Base-by-base conservation (phyloP, 257 asterid species). In the Euphrasia confusa region DNA sequence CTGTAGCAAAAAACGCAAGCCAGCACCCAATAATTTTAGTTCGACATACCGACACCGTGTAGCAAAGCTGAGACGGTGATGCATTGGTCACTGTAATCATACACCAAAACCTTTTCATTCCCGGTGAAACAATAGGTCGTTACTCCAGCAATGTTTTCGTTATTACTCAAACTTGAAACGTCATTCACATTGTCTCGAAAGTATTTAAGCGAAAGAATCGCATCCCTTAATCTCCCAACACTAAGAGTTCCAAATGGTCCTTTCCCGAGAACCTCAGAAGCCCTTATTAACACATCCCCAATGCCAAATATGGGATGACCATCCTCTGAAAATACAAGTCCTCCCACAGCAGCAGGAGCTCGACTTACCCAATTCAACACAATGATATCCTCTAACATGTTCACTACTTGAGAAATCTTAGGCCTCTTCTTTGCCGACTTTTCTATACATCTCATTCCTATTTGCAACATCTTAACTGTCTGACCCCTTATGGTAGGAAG, bases 171-270 rank as follows among this genome's bases (percentile, higher is more conserved):
- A n/a, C n/a, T n/a, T n/a, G n/a, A n/a, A n/a, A n/a, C n/a, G n/a
- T n/a, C n/a, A n/a, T n/a, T n/a, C n/a, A n/a, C n/a, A n/a, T n/a
- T n/a, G n/a, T n/a, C n/a, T n/a, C n/a, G n/a, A n/a, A n/a, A n/a
- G n/a, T n/a, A n/a, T n/a, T n/a, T n/a, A n/a, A n/a, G n/a, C n/a
- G 50, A 5, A 9, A 49, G 28, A 52, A 0, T 24, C 6, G 37
- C 58, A 10, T 68, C 58, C 59, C 4, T 74, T 52, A 71, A 30
- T 55, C 77, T 64, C 75, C n/a, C n/a, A n/a, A n/a, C n/a, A n/a
- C n/a, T n/a, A n/a, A n/a, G n/a, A n/a, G n/a, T n/a, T n/a, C n/a
- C n/a, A 35, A 68, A 60, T 4, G 69, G 61, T 65, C 79, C 80
- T 54, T n/a, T 74, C 42, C 75, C 71, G 10, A 74, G 39, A 6